These are phyloP conservation scores for Rosa rugosa DNA, from an alignment of 306 rosid genomes.

Conservation along the genomic window DNA sequence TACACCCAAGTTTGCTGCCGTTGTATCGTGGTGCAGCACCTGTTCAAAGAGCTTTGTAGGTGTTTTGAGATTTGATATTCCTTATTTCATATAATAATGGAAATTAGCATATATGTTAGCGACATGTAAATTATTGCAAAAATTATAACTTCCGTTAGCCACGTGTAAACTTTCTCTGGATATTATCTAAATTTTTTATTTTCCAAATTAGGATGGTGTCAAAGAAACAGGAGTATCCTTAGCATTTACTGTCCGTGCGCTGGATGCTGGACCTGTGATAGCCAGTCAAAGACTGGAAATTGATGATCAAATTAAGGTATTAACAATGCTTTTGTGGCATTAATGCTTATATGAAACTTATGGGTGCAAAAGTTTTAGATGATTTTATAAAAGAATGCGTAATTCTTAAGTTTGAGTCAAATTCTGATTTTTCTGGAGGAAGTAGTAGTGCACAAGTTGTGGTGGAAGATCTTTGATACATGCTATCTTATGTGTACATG, in stretches of 20 bases:
- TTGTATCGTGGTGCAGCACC: constrained; percentile 95
- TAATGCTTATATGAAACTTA: not conserved
- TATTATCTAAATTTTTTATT: not conserved
- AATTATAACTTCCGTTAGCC: too few relatives aligned
- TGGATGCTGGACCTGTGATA: constrained; percentile 93
- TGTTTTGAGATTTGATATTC: constrained; percentile 24
- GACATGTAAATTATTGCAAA: not conserved
- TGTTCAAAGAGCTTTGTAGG: constrained; percentile 95
- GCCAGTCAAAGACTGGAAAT: constrained; percentile 54
- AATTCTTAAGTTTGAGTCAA: not conserved
- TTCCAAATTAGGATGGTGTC: constrained; percentile 68
- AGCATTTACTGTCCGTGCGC: constrained; percentile 84
- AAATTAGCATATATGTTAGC: not conserved
- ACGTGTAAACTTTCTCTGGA: constrained; percentile 30
- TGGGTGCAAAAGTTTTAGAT: not conserved
- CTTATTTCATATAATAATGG: not conserved
- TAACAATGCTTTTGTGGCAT: not conserved
- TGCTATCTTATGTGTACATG: not conserved
- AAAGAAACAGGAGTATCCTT: constrained; percentile 86
- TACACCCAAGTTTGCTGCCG: constrained; percentile 90
- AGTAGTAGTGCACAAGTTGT: not conserved
- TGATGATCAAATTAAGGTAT: constrained; percentile 74
- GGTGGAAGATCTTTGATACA: not conserved
- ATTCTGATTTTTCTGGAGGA: not conserved
- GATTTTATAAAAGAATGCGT: not conserved